Base-by-base conservation (phyloP, 139 green algal genomes). In the Asterochloris sp. region DNA sequence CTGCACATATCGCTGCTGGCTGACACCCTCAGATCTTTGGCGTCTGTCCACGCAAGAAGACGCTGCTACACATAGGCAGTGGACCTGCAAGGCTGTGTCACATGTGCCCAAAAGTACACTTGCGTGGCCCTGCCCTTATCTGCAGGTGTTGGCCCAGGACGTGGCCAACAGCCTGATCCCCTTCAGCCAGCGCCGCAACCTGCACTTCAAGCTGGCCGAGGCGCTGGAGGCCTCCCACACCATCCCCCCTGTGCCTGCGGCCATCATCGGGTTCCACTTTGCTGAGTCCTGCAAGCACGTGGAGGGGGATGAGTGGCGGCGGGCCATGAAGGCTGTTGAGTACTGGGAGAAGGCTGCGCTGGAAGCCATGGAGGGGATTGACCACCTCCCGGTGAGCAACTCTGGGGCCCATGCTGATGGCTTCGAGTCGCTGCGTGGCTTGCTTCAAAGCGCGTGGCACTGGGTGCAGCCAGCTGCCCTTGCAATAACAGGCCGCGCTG, bases 191-290 rank as follows among this genome's bases (percentile, higher is more conserved):
- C 86, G 93, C 13, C 83, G 92, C 0, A 79, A 85, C 21, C 87
- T 95, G 86, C 93, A 96, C 78, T 91, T 86, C 17, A 79, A 88
- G 54, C 83, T 93, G 62, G 93, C 92, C 12, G 80, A 88, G 29
- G 89, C 83, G 13, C 87, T 89, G 78, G 85, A 87, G 54, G 66
- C 68, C 13, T 15, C 16, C 10, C 10, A n/a, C 24, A 61, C 24
- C 21, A 1, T 60, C 21, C 61, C n/a, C 26, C 26, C 21, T 15
- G 83, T 73, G 4, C 66, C 89, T 0, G 73, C 91, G 28, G 84
- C 88, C 81, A 95, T 83, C 82, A 89, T 96, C 23, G 93, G 90
- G 60, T 95, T 93, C 85, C 91, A 96, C 84, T 96, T 87, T 84
- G 92, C 87, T 73, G 84, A 92, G 74, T 88, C 86, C 23, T 93